A percentile compares a stretch with the other conserved stretches of the same genome.
These are phyloP conservation scores for Globisporangium cylindrosporum DNA, from an alignment of 352 stramenopile genomes.

Conservation along the genomic window DNA sequence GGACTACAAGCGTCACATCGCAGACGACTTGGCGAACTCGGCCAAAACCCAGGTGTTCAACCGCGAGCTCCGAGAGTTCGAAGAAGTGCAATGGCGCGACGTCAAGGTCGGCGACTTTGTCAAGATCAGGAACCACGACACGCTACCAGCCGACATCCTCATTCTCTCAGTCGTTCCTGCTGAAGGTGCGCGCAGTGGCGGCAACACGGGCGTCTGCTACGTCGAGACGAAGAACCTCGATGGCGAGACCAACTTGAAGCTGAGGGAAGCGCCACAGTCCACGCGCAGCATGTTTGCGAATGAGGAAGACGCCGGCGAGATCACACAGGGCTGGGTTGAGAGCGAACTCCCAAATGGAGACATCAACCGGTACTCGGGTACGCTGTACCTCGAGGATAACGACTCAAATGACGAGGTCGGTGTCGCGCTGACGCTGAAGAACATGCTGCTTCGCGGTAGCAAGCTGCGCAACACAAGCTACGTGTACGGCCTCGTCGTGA, in stretches of 20 bases:
- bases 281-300: constrained; percentile 67
- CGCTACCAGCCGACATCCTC: constrained; percentile 75
- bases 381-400: constrained; percentile 57
- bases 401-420: constrained; percentile 41
- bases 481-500: constrained; percentile 90
- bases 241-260: constrained; percentile 85
- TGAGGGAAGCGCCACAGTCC: constrained; percentile 59
- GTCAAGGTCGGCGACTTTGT: constrained; percentile 79
- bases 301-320: constrained; percentile 61
- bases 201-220: constrained; percentile 81
- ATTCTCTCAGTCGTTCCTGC: constrained; percentile 74
- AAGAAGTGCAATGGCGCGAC: constrained; percentile 81
- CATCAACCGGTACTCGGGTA: constrained; percentile 80
- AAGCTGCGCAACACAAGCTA: constrained; percentile 89
- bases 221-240: constrained; percentile 90
- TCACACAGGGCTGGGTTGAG: constrained; percentile 68
- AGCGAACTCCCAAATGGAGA: constrained; percentile 80
- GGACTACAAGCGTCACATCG: constrained; percentile 81
- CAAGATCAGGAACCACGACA: constrained; percentile 83
- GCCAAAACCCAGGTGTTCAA: constrained; percentile 69
- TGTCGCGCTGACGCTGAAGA: constrained; percentile 73
- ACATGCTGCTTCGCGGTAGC: constrained; percentile 89
- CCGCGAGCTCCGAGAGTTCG: constrained; percentile 76
- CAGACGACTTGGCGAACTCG: constrained; percentile 74
- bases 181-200: constrained; percentile 48